Conservation (phyloP, 1,284 basidiomycete genomes). For the Ustilago cynodontis region DNA sequence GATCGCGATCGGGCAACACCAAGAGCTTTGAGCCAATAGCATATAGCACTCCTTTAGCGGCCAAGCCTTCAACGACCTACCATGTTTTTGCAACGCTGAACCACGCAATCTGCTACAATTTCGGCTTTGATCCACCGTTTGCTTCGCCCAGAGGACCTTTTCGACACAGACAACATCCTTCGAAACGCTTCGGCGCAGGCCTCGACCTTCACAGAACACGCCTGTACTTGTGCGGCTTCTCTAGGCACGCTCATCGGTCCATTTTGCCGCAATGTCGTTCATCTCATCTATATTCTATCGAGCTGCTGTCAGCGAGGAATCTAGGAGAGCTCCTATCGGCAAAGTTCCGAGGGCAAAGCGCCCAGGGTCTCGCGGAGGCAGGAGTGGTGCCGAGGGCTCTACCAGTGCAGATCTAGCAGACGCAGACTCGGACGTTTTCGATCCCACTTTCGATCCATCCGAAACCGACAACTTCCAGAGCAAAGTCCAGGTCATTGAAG, state of each 20-base stretch:
- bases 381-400: not conserved
- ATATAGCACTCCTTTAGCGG: not conserved
- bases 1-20: not conserved
- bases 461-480: slow-evolving; percentile 24
- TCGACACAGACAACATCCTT: not conserved
- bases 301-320: slow-evolving; percentile 46
- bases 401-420: slow-evolving; percentile 3
- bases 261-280: slow-evolving; percentile 31
- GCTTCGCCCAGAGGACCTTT: not conserved
- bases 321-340: slow-evolving; percentile 42
- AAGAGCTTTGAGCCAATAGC: not conserved
- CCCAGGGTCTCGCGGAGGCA: slow-evolving; percentile 2
- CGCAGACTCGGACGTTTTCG: slow-evolving; percentile 2
- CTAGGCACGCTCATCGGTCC: not conserved
- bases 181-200: not conserved
- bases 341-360: slow-evolving; percentile 35
- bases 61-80: not conserved
- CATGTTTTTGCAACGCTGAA: not conserved
- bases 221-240: not conserved
- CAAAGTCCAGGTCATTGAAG: slow-evolving; percentile 52
- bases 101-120: not conserved
- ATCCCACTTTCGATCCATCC: not conserved
- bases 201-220: not conserved
- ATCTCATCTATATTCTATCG: slow-evolving; percentile 48
- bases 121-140: not conserved